phyloP scores from a whole-genome alignment of 768 basidiomycete genomes.

The Boletus barrowsii region DNA sequence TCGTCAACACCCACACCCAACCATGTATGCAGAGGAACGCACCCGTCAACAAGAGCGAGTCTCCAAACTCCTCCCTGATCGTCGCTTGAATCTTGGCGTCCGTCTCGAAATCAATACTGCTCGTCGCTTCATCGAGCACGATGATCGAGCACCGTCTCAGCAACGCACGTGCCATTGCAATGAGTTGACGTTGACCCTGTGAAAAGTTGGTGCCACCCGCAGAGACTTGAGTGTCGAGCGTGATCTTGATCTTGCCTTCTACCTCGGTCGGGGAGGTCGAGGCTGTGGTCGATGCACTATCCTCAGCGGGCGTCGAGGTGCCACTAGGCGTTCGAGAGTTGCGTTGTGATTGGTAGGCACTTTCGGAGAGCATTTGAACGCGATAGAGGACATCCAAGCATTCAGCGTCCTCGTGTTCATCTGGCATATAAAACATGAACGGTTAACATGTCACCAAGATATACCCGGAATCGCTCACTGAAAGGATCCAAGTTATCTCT shows the following conservation, averaged over 20 bases:
- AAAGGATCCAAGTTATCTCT: constrained; percentile 77
- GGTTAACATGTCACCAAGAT: not conserved
- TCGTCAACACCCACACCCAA: not conserved
- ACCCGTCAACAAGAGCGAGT: constrained; percentile 73
- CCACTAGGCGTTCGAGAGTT: constrained; percentile 50
- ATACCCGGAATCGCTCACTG: constrained; percentile 29
- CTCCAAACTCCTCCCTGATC: constrained; percentile 80
- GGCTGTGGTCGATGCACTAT: constrained; percentile 38
- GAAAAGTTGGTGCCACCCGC: constrained; percentile 90
- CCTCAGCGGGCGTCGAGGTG: constrained; percentile 40
- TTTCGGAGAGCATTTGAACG: constrained; percentile 70
- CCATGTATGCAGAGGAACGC: constrained; percentile 16
- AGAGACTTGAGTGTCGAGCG: constrained; percentile 76
- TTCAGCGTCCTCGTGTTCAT: constrained; percentile 74
- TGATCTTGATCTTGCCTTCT: constrained; percentile 54
- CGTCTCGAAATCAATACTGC: constrained; percentile 83
- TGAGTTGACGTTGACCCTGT: constrained; percentile 86
- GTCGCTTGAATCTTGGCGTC: constrained; percentile 89
- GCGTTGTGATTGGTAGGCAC: constrained; percentile 44
- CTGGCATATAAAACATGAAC: constrained; percentile 29
- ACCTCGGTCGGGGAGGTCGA: constrained; percentile 48
- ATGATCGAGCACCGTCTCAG: constrained; percentile 70
- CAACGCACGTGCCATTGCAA: constrained; percentile 82
- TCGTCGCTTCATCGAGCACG: constrained; percentile 81
- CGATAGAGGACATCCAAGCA: constrained; percentile 78